Evolutionary conservation across 2,329 filamentous ascomycete species (phyloP).

Genomic region (Albophoma yamanashiensis): DNA sequence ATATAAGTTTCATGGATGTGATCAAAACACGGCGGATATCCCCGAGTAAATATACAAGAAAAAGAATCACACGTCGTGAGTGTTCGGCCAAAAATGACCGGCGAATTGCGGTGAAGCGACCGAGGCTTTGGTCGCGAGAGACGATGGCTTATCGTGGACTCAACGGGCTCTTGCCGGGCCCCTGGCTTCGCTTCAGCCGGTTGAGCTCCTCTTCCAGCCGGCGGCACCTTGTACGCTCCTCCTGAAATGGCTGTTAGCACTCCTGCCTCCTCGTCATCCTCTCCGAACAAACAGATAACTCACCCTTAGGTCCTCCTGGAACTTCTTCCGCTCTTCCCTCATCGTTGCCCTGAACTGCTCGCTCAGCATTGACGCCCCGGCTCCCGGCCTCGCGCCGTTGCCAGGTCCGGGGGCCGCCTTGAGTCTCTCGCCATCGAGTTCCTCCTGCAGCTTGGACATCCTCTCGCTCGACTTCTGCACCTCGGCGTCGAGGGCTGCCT

Average conservation of each 20-base stretch:
- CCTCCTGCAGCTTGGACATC: slow-evolving; percentile 34
- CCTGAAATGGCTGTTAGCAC: slow-evolving; percentile 26
- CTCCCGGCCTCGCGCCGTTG: slow-evolving; percentile 22
- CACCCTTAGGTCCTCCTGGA: slow-evolving; percentile 43
- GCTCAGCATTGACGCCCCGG: slow-evolving; percentile 40
- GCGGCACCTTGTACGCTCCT: slow-evolving; percentile 36
- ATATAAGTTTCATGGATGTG: neutral
- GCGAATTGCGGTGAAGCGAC: neutral
- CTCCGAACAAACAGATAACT: slow-evolving; percentile 11
- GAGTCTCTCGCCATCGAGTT: slow-evolving; percentile 39
- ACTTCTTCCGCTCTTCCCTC: slow-evolving; percentile 46
- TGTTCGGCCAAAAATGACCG: neutral
- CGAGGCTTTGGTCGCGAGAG: neutral
- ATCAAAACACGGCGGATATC: neutral
- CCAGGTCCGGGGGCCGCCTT: slow-evolving; percentile 26
- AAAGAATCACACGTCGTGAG: neutral
- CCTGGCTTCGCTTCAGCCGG: slow-evolving; percentile 29
- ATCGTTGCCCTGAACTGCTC: slow-evolving; percentile 46
- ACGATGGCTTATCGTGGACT: slow-evolving; percentile 21
- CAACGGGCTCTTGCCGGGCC: slow-evolving; percentile 30
- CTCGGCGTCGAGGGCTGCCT: slow-evolving; percentile 30
- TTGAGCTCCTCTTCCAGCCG: slow-evolving; percentile 41
- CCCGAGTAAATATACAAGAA: neutral
- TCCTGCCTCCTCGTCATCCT: neutral
- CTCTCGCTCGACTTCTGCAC: slow-evolving; percentile 23